A percentile compares a stretch with the other conserved stretches of the same genome.
phyloP scores from a whole-genome alignment of 306 rosid genomes.

The Crotalaria pallida region DNA sequence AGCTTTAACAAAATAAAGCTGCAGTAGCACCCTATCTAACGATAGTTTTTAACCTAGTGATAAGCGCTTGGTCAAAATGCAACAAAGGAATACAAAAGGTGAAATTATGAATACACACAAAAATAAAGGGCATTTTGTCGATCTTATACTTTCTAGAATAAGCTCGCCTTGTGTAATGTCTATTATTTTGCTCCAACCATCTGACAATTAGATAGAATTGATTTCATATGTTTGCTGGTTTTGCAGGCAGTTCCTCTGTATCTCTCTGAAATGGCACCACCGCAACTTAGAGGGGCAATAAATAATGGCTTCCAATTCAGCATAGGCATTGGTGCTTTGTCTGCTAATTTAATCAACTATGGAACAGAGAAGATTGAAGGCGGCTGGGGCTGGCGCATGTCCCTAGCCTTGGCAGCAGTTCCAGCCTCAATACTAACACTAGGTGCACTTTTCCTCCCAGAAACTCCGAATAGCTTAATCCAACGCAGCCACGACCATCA shows the following conservation, averaged over 20 bases:
- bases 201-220: neutral
- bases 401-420: constrained; percentile 67
- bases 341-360: constrained; percentile 64
- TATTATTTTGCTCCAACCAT: neutral
- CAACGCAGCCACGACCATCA: constrained; percentile 41
- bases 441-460: constrained; percentile 76
- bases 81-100: neutral
- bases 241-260: constrained; percentile 70
- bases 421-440: constrained; percentile 60
- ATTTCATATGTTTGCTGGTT: neutral
- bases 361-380: constrained; percentile 61
- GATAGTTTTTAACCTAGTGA: no score
- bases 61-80: neutral
- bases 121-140: neutral
- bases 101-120: neutral
- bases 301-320: constrained; percentile 82
- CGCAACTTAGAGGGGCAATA: constrained; percentile 63
- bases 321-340: constrained; percentile 50
- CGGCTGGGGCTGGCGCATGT: constrained; percentile 69
- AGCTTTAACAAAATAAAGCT: no score
- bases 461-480: constrained; percentile 75
- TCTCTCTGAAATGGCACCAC: constrained; percentile 79
- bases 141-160: neutral
- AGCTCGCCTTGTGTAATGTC: neutral
- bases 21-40: no score